Conservation (phyloP, 1,139 yeast species). For the Nematodospora anomalae region DNA sequence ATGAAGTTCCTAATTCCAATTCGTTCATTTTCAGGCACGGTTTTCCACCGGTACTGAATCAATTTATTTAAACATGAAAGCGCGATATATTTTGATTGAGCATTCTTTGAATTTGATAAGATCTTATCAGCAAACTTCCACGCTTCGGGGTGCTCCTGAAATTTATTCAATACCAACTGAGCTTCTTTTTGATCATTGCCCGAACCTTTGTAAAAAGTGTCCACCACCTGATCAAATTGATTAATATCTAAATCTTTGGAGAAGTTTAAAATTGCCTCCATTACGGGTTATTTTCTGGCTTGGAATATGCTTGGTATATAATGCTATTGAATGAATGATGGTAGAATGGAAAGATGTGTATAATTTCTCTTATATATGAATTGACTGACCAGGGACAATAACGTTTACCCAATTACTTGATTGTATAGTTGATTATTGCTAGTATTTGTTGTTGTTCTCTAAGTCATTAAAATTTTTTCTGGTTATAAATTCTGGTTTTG, state of each 20-base stretch:
- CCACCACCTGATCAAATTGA: conserved; percentile 81
- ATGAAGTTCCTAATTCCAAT: conserved; percentile 86
- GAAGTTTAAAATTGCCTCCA: conserved; percentile 91
- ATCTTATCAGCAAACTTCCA: conserved; percentile 95
- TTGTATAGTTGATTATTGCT: too few relatives aligned
- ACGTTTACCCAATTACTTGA: neutral
- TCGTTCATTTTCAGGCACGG: conserved; percentile 82
- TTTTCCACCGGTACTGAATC: conserved; percentile 91
- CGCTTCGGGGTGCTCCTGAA: conserved; percentile 92
- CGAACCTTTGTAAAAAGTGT: conserved; percentile 80
- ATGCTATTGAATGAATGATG: too few relatives aligned
- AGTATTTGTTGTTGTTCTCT: conserved; percentile 6
- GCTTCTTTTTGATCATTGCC: conserved; percentile 84
- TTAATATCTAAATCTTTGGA: conserved; percentile 78
- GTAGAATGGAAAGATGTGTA: neutral
- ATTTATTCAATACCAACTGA: conserved; percentile 77
- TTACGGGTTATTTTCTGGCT: too few relatives aligned
- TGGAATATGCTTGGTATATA: neutral
- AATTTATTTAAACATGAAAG: conserved; percentile 85
- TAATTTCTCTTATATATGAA: neutral
- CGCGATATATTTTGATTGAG: conserved; percentile 92
- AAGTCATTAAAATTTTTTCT: neutral
- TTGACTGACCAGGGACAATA: conserved; percentile 1
- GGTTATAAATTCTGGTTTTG: too few relatives aligned
- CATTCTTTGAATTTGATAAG: conserved; percentile 70